Evolutionary conservation across 352 stramenopile genomes (phyloP).

Genomic region (Phytopythium montanum): DNA sequence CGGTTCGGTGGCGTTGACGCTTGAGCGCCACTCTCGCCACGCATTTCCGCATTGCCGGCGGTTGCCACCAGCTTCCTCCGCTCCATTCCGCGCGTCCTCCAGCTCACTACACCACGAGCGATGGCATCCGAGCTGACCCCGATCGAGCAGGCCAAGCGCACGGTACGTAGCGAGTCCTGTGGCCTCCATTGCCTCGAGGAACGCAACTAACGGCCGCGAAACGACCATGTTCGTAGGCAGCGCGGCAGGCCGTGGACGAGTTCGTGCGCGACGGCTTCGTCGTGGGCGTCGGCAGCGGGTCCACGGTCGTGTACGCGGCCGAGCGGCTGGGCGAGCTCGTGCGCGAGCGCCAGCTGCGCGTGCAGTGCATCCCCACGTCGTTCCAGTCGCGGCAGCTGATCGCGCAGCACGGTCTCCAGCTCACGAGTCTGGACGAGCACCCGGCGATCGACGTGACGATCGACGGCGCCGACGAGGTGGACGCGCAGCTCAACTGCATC

Average conservation of each 20-base stretch:
- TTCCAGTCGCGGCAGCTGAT: slow-evolving; percentile 96
- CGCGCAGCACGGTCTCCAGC: slow-evolving; percentile 63
- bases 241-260: slow-evolving; percentile 89
- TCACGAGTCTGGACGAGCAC: slow-evolving; percentile 79
- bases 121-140: slow-evolving; percentile 32
- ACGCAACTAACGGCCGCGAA: neutral
- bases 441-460: slow-evolving; percentile 97
- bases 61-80: neutral
- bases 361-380: slow-evolving; percentile 97
- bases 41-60: neutral
- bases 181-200: neutral
- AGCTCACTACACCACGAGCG: neutral
- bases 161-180: slow-evolving; percentile 21
- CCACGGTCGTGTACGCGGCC: slow-evolving; percentile 97
- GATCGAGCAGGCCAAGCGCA: slow-evolving; percentile 77
- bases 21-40: too few relatives aligned
- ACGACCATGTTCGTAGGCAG: slow-evolving; percentile 31
- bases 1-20: neutral
- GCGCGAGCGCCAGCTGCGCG: slow-evolving; percentile 88
- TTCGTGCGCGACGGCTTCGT: slow-evolving; percentile 94
- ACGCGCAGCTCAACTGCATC: slow-evolving; percentile 96
- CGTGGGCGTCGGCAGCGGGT: slow-evolving; percentile 97
- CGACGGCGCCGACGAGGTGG: slow-evolving; percentile 98
- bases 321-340: slow-evolving; percentile 95
- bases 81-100: neutral